Conservation (phyloP, 176 grass and related monocot genomes). For the Musa troglodytarum region DNA sequence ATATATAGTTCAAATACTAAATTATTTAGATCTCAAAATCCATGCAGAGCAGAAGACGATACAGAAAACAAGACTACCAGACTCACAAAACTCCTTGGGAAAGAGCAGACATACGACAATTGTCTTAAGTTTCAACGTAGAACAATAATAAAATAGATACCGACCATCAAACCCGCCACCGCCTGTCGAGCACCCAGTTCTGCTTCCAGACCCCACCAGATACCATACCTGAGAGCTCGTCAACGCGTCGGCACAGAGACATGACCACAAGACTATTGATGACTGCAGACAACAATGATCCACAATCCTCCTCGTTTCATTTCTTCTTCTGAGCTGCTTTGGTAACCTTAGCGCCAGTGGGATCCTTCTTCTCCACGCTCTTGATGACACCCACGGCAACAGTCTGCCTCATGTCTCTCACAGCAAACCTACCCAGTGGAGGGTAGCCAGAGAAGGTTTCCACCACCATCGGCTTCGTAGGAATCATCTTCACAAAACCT, state of each 20-base stretch:
- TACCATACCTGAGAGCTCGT: not conserved
- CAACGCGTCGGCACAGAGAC: not conserved
- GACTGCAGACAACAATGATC: not conserved
- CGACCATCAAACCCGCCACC: not conserved
- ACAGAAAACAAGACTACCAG: no score
- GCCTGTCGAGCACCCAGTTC: conserved; percentile 9
- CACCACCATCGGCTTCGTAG: conserved; percentile 4
- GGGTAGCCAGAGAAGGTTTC: conserved; percentile 3
- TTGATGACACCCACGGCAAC: conserved; percentile 3
- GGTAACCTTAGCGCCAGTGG: conserved; percentile 3
- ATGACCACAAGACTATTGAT: not conserved
- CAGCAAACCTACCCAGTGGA: conserved; percentile 2
- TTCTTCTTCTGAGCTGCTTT: conserved; percentile 7
- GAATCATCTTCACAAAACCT: conserved; percentile 2
- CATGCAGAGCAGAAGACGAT: no score
- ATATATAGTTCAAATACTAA: no score
- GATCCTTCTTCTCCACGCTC: conserved; percentile 8
- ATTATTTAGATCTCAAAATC: no score
- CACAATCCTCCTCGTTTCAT: not conserved
- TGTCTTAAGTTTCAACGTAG: no score
- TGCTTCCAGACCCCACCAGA: conserved; percentile 9
- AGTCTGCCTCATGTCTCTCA: conserved; percentile 4
- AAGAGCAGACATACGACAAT: no score
- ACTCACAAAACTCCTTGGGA: no score
- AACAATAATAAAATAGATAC: no score